Evolutionary conservation across 208 protist species (phyloP).

Genomic region (Trypanosoma vivax): DNA sequence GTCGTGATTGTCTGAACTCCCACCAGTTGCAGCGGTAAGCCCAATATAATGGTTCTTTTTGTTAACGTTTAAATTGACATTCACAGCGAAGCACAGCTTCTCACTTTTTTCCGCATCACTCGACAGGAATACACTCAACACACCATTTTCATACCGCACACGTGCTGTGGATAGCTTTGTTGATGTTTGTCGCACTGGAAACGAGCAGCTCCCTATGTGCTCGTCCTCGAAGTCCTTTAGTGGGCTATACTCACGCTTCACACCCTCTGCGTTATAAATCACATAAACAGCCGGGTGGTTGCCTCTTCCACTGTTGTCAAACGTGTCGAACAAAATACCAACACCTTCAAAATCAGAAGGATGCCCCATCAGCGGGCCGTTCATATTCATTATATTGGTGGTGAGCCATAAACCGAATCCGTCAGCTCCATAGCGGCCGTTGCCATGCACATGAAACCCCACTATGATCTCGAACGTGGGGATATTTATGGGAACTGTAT

Average conservation of each 20-base stretch:
- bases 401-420: constrained; percentile 81
- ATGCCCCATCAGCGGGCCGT: constrained; percentile 63
- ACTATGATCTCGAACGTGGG: constrained; percentile 75
- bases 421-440: constrained; percentile 36
- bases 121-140: constrained; percentile 42
- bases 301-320: constrained; percentile 76
- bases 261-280: constrained; percentile 31
- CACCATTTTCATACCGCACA: constrained; percentile 35
- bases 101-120: constrained; percentile 33
- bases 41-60: constrained; percentile 45
- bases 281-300: constrained; percentile 80
- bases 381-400: constrained; percentile 13
- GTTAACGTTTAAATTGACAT: constrained; percentile 26
- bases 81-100: constrained; percentile 33
- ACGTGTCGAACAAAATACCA: constrained; percentile 83
- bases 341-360: constrained; percentile 62
- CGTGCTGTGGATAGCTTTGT: constrained; percentile 38
- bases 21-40: constrained; percentile 62
- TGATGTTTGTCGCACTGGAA: constrained; percentile 36
- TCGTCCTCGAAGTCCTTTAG: constrained; percentile 56
- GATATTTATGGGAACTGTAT: constrained; percentile 68
- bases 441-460: constrained; percentile 55
- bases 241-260: constrained; percentile 24
- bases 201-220: constrained; percentile 39
- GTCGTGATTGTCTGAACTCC: constrained; percentile 57